Conservation (phyloP, 2,329 filamentous ascomycete genomes). For the Aspergillus proliferans region DNA sequence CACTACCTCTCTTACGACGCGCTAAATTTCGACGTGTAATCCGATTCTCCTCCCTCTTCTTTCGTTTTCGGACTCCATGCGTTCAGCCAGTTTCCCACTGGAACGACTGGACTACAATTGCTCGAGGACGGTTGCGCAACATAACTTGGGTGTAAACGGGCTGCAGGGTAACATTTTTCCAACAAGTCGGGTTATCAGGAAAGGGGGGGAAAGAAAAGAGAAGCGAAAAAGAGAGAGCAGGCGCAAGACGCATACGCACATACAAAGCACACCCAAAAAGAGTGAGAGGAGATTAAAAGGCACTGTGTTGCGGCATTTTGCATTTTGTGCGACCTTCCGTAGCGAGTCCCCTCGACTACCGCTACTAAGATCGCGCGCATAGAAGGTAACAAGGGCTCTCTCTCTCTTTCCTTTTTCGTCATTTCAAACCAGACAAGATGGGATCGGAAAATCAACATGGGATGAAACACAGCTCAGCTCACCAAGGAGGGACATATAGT, state of each 20-base stretch:
- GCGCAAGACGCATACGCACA: neutral
- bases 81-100: slow-evolving; percentile 29
- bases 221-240: neutral
- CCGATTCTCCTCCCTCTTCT: slow-evolving; percentile 18
- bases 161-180: slow-evolving; percentile 18
- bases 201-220: neutral
- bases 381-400: slow-evolving; percentile 1
- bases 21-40: slow-evolving; percentile 27
- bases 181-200: neutral
- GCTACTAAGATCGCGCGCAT: slow-evolving; percentile 13
- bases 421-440: slow-evolving; percentile 23
- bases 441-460: slow-evolving; percentile 37
- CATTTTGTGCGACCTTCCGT: slow-evolving; percentile 18
- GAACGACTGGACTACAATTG: slow-evolving; percentile 27
- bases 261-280: neutral
- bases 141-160: slow-evolving; percentile 18
- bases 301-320: slow-evolving; percentile 2
- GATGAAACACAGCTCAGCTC: slow-evolving; percentile 35
- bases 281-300: neutral
- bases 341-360: slow-evolving; percentile 19
- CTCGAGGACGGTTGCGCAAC: slow-evolving; percentile 25
- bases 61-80: slow-evolving; percentile 30
- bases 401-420: neutral
- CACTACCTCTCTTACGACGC: slow-evolving; percentile 10
- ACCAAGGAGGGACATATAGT: slow-evolving; percentile 29